Percentiles rank a stretch among this genome's conserved stretches.
Evolutionary conservation across 2,329 filamentous ascomycete species (phyloP).

Genomic region (Dactylonectria macrodidyma): DNA sequence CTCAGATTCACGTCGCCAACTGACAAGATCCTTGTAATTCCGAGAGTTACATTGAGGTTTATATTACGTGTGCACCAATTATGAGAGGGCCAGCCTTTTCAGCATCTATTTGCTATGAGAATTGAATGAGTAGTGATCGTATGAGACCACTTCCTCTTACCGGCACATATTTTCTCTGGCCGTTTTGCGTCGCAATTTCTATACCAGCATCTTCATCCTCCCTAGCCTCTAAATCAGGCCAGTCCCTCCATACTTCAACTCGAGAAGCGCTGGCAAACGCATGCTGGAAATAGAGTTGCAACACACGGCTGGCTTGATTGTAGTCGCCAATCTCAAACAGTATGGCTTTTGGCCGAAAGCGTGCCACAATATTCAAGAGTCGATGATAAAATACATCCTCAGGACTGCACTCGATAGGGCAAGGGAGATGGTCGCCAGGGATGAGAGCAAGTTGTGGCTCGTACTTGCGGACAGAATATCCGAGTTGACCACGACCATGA

Average conservation of each 20-base stretch:
- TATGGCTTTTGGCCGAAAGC: constrained; percentile 67
- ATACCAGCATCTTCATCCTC: constrained; percentile 47
- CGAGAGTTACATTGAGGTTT: not conserved
- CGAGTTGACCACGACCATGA: constrained; percentile 58
- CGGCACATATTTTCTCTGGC: constrained; percentile 46
- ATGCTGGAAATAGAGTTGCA: constrained; percentile 59
- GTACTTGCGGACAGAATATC: constrained; percentile 84
- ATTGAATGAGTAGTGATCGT: constrained; percentile 57
- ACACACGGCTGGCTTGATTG: constrained; percentile 77
- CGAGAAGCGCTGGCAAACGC: constrained; percentile 48
- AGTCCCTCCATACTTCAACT: constrained; percentile 82
- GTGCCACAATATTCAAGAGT: constrained; percentile 69
- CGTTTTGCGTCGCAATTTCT: constrained; percentile 37
- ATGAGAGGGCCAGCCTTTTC: not conserved
- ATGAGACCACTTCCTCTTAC: constrained; percentile 64
- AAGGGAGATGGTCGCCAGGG: constrained; percentile 53
- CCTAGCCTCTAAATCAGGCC: constrained; percentile 61
- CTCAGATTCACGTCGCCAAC: not conserved
- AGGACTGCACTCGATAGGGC: constrained; percentile 51
- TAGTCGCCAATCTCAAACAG: constrained; percentile 82
- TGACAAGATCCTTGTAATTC: not conserved
- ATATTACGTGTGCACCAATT: not conserved
- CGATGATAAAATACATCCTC: constrained; percentile 78
- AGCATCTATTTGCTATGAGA: not conserved
- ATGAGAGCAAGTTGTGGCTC: constrained; percentile 89